Percentiles rank a stretch among this genome's conserved stretches.
Conservation (phyloP, 2,329 filamentous ascomycete species). For the Fusarium newnesense region DNA sequence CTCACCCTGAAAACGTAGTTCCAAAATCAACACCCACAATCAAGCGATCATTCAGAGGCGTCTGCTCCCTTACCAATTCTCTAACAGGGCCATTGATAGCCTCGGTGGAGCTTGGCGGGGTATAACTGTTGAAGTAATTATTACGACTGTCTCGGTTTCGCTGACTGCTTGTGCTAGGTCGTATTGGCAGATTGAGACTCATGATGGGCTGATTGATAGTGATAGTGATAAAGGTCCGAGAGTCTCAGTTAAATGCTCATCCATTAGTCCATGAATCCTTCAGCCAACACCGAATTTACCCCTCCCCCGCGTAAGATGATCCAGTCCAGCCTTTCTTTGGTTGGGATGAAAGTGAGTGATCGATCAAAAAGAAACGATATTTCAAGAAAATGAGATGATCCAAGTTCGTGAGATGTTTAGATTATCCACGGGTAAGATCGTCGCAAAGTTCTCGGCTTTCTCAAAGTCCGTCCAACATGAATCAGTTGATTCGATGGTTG, state of each 20-base stretch:
- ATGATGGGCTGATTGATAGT: slow-evolving; percentile 47
- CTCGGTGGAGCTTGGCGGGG: slow-evolving; percentile 66
- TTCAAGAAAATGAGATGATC: background rate
- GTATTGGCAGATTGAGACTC: slow-evolving; percentile 64
- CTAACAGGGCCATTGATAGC: slow-evolving; percentile 71
- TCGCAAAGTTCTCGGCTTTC: slow-evolving; percentile 19
- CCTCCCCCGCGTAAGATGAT: slow-evolving; percentile 38
- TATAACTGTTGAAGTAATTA: slow-evolving; percentile 66
- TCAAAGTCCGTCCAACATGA: slow-evolving; percentile 20
- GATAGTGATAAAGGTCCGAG: slow-evolving; percentile 3
- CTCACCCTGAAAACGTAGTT: slow-evolving; percentile 83
- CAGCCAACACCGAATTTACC: slow-evolving; percentile 33
- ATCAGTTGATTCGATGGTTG: slow-evolving; percentile 6
- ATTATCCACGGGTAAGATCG: background rate
- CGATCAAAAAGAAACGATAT: background rate
- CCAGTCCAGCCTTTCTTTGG: slow-evolving; percentile 11
- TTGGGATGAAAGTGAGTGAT: slow-evolving; percentile 4
- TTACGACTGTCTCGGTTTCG: slow-evolving; percentile 64
- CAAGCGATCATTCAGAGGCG: slow-evolving; percentile 68
- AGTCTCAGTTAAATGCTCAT: slow-evolving; percentile 3
- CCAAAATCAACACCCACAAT: slow-evolving; percentile 86
- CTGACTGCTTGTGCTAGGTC: slow-evolving; percentile 56
- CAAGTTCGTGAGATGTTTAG: background rate
- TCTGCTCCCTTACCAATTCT: slow-evolving; percentile 63
- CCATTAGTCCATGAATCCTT: slow-evolving; percentile 30